These are phyloP conservation scores for Seminavis robusta DNA, from an alignment of 108 stramenopile species.

Conservation along the genomic window DNA sequence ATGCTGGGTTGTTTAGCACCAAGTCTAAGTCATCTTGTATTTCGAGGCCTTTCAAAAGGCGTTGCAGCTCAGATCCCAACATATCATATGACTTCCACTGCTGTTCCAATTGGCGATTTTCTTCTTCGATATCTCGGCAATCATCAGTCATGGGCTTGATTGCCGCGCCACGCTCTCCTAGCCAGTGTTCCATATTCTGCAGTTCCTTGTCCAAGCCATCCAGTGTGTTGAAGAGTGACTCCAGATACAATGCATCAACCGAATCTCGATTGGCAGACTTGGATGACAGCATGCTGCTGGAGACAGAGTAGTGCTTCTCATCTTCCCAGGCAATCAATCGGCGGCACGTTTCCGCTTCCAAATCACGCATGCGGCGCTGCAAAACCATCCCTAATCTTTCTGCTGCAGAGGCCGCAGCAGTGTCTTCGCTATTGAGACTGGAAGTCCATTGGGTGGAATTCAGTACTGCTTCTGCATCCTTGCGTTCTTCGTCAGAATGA, in stretches of 20 bases:
- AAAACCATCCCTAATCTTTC: slow-evolving; percentile 63
- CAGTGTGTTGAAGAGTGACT: slow-evolving; percentile 67
- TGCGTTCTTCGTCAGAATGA: slow-evolving; percentile 66
- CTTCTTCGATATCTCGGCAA: slow-evolving; percentile 85
- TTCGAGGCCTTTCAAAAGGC: slow-evolving; percentile 66
- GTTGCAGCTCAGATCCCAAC: slow-evolving; percentile 66
- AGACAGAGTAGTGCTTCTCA: slow-evolving; percentile 72
- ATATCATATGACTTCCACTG: slow-evolving; percentile 85
- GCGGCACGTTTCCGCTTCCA: slow-evolving; percentile 86
- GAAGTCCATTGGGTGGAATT: slow-evolving; percentile 65
- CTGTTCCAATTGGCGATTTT: slow-evolving; percentile 87
- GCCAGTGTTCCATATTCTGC: slow-evolving; percentile 79
- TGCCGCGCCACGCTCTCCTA: slow-evolving; percentile 71
- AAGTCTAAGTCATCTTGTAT: slow-evolving; percentile 54
- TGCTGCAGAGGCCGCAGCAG: slow-evolving; percentile 59
- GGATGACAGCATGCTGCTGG: slow-evolving; percentile 5
- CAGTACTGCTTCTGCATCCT: slow-evolving; percentile 80
- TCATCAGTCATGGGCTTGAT: slow-evolving; percentile 90
- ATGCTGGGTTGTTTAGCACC: slow-evolving; percentile 74
- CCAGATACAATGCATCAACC: slow-evolving; percentile 70
- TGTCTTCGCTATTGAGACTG: slow-evolving; percentile 48
- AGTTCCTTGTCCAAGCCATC: slow-evolving; percentile 78
- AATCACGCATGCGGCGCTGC: slow-evolving; percentile 79
- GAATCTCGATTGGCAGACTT: slow-evolving; percentile 19
- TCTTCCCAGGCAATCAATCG: slow-evolving; percentile 91